Evolutionary conservation across 768 basidiomycete genomes (phyloP).

Genomic region (Boletales sp.): DNA sequence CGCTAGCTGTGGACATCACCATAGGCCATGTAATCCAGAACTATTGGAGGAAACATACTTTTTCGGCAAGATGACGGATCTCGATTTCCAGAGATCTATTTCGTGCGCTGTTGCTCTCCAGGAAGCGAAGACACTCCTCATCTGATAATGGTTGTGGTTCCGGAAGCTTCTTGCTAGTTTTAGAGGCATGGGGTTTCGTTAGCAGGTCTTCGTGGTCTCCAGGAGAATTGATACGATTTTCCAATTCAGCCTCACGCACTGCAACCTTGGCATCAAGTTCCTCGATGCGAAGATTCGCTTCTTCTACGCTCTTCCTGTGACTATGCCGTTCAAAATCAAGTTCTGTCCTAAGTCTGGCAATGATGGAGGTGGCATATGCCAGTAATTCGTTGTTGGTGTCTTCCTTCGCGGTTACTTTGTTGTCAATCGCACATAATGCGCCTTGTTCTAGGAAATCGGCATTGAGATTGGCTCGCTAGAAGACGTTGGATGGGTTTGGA

Average conservation of each 20-base stretch:
- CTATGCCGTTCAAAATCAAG: slow-evolving; percentile 43
- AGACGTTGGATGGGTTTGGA: slow-evolving; percentile 11
- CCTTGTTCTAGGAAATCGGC: slow-evolving; percentile 19
- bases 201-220: slow-evolving; percentile 1
- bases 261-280: slow-evolving; percentile 52
- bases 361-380: slow-evolving; percentile 43
- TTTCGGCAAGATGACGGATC: slow-evolving; percentile 36
- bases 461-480: slow-evolving; percentile 20
- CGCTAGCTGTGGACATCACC: slow-evolving; percentile 16
- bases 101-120: slow-evolving; percentile 36
- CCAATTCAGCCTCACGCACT: slow-evolving; percentile 55
- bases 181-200: background rate
- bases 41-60: slow-evolving; percentile 24
- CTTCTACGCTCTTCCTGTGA: slow-evolving; percentile 38
- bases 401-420: background rate
- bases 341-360: slow-evolving; percentile 39
- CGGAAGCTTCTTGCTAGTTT: slow-evolving; percentile 1
- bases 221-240: slow-evolving; percentile 28
- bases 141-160: slow-evolving; percentile 25
- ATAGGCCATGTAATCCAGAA: background rate
- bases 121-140: slow-evolving; percentile 39
- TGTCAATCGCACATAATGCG: background rate
- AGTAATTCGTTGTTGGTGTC: slow-evolving; percentile 27
- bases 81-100: slow-evolving; percentile 46
- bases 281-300: slow-evolving; percentile 40